Evolutionary conservation across 2,329 filamentous ascomycete species (phyloP).

Genomic region (Daldinia sp.): DNA sequence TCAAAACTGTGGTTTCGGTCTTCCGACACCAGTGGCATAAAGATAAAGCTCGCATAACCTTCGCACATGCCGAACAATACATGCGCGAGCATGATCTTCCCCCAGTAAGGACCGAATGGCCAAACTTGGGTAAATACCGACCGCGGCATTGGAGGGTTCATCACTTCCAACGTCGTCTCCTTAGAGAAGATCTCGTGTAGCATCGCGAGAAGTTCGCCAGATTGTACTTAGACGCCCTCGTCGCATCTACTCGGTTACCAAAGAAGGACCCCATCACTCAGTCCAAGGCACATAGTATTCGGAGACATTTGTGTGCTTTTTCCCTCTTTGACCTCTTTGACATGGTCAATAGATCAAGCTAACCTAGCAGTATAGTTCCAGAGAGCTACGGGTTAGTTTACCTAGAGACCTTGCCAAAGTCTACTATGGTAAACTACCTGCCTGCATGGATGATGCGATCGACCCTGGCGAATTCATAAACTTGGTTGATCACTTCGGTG

Average conservation of each 20-base stretch:
- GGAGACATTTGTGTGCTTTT: constrained; percentile 26
- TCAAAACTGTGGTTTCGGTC: constrained; percentile 43
- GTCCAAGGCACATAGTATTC: constrained; percentile 17
- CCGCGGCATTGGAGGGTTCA: constrained; percentile 30
- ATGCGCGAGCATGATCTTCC: constrained; percentile 36
- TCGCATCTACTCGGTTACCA: constrained; percentile 33
- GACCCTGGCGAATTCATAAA: constrained; percentile 35
- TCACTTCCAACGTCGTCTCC: constrained; percentile 22
- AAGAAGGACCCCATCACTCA: constrained; percentile 31
- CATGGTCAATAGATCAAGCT: constrained; percentile 2
- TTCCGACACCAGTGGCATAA: constrained; percentile 48
- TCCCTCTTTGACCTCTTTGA: neutral
- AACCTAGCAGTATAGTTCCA: constrained; percentile 15
- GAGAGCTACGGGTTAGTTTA: constrained; percentile 35
- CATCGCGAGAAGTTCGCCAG: constrained; percentile 40
- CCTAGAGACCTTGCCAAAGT: constrained; percentile 35
- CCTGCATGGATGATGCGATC: constrained; percentile 33
- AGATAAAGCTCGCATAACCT: constrained; percentile 43
- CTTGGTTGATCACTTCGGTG: constrained; percentile 33
- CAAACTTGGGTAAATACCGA: constrained; percentile 35
- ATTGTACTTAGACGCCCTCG: constrained; percentile 33
- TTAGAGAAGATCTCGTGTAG: constrained; percentile 35
- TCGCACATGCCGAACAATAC: constrained; percentile 46
- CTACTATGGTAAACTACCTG: constrained; percentile 38
- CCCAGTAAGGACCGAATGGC: constrained; percentile 18